Percentiles rank a stretch among this genome's conserved stretches.
Evolutionary conservation across 2,329 filamentous ascomycete genomes (phyloP).

Genomic region (Chaetomium sp.): DNA sequence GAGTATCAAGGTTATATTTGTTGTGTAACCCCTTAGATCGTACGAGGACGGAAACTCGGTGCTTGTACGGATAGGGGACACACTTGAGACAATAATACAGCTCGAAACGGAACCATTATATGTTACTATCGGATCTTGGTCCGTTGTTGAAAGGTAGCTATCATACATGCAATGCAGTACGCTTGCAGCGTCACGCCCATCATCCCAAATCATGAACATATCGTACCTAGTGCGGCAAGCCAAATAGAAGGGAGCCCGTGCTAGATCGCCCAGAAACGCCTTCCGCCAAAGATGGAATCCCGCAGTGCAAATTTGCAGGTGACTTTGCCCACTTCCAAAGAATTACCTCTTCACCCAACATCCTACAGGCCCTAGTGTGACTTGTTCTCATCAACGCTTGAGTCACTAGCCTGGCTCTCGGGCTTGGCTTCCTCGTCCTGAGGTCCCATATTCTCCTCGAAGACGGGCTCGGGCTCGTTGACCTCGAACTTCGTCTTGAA

Average conservation of each 20-base stretch:
- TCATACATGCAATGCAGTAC: conserved; percentile 19
- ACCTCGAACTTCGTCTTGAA: conserved; percentile 98
- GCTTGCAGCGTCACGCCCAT: conserved; percentile 13
- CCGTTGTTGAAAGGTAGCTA: conserved; percentile 10
- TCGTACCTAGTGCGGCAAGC: conserved; percentile 17
- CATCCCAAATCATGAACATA: conserved; percentile 13
- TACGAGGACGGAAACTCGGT: too few relatives aligned
- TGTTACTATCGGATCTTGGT: neutral
- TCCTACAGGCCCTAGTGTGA: conserved; percentile 25
- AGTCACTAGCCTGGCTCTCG: conserved; percentile 53
- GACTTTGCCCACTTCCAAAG: conserved; percentile 14
- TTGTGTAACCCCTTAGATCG: too few relatives aligned
- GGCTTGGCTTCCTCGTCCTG: conserved; percentile 55
- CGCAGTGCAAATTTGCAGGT: conserved; percentile 16
- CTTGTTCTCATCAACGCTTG: conserved; percentile 48
- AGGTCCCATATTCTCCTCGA: conserved; percentile 72
- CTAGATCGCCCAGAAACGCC: conserved; percentile 16
- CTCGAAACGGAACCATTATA: neutral
- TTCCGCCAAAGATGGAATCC: conserved; percentile 22
- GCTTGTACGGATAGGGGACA: too few relatives aligned
- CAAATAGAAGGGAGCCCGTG: conserved; percentile 21
- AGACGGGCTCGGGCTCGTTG: conserved; percentile 82
- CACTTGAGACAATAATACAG: too few relatives aligned
- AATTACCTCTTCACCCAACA: neutral
- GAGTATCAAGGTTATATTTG: neutral